These are phyloP conservation scores for Rubia peregrina DNA, from an alignment of 305 asterid genomes.

Conservation along the genomic window DNA sequence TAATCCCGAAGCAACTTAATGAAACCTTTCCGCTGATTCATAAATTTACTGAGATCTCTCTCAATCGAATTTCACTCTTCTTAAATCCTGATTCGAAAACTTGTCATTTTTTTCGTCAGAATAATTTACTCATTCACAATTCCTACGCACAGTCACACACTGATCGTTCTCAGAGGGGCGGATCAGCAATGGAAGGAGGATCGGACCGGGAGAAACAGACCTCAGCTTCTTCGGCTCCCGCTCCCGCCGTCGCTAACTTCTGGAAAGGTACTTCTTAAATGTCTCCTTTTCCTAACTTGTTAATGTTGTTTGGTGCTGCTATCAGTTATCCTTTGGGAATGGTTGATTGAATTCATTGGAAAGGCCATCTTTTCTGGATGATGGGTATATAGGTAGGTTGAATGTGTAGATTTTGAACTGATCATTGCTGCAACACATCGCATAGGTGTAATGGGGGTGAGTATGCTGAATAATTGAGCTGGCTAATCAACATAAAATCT, in stretches of 20 bases:
- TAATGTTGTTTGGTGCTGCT: background rate
- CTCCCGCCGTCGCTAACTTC: conserved; percentile 66
- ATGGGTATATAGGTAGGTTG: background rate
- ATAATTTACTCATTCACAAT: background rate
- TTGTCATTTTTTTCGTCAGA: background rate
- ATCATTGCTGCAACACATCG: background rate
- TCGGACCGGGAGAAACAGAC: conserved; percentile 67
- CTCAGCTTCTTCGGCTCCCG: conserved; percentile 66
- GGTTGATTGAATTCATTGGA: background rate
- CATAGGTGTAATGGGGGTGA: background rate
- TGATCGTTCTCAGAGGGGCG: background rate
- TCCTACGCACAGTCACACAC: background rate
- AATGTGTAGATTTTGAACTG: background rate
- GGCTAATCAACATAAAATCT: background rate
- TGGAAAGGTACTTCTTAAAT: conserved; percentile 63
- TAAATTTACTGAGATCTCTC: conserved; percentile 9
- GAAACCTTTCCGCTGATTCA: background rate
- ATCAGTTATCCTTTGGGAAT: background rate
- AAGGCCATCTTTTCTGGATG: background rate
- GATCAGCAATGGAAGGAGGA: conserved; percentile 79
- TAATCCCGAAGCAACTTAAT: background rate
- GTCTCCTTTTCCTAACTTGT: background rate
- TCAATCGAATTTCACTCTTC: background rate
- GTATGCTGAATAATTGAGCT: background rate
- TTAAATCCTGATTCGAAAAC: background rate